Conservation (phyloP, 495 filamentous ascomycete genomes). For the Talaromyces ruber region DNA sequence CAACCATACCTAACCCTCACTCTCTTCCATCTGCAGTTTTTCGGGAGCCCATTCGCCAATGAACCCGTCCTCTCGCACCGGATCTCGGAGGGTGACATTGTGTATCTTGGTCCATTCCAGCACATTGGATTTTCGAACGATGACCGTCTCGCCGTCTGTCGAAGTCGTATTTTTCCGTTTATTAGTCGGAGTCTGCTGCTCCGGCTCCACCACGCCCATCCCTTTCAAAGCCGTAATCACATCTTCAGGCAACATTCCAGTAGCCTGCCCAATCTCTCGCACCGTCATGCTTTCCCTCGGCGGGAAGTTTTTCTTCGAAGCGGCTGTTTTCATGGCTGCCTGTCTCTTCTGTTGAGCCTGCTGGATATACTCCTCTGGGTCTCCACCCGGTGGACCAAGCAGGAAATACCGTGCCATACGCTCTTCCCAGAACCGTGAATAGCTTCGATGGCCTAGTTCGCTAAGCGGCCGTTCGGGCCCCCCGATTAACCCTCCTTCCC, state of each 20-base stretch:
- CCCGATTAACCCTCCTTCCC: conserved; percentile 57
- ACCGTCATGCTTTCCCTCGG: conserved; percentile 38
- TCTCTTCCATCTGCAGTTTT: conserved; percentile 8
- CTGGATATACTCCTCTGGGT: conserved; percentile 14
- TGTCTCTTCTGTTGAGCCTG: conserved; percentile 20
- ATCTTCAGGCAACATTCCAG: conserved; percentile 77
- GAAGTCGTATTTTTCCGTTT: conserved; percentile 13
- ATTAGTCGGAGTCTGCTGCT: conserved; percentile 14
- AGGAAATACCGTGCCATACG: conserved; percentile 64
- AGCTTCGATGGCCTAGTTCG: conserved; percentile 70
- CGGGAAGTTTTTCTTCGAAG: conserved; percentile 23
- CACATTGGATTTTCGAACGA: conserved; percentile 36
- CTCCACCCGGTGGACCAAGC: conserved; percentile 15
- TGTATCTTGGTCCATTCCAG: conserved; percentile 35
- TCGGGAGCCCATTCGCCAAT: conserved; percentile 22
- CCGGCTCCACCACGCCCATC: conserved; percentile 65
- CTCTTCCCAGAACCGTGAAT: conserved; percentile 74
- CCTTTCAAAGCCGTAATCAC: conserved; percentile 68
- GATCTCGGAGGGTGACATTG: conserved; percentile 34
- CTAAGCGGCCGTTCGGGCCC: conserved; percentile 92
- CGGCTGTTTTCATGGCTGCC: conserved; percentile 13
- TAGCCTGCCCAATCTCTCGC: conserved; percentile 49
- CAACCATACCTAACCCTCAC: conserved; percentile 2
- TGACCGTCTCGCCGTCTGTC: conserved; percentile 20
- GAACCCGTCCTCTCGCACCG: conserved; percentile 40